Evolutionary conservation across 2,329 filamentous ascomycete genomes (phyloP).

Genomic region (Pleurostoma richardsiae): DNA sequence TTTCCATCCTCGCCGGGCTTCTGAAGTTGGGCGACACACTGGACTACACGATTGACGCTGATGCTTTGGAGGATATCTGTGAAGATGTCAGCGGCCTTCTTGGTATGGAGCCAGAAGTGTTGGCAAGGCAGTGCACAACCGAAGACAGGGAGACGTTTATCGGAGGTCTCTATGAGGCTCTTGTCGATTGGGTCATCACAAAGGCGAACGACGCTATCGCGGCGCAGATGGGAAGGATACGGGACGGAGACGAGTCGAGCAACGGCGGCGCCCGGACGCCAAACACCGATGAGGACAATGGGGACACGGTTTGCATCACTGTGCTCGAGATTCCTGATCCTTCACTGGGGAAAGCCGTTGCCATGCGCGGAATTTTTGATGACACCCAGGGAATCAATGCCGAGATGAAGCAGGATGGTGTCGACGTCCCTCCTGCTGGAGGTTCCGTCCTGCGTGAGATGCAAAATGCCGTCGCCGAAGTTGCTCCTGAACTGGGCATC

Average conservation of each 20-base stretch:
- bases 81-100: constrained; percentile 86
- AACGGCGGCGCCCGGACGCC: constrained; percentile 61
- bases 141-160: constrained; percentile 80
- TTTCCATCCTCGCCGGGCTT: constrained; percentile 80
- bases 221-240: constrained; percentile 63
- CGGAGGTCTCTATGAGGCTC: constrained; percentile 82
- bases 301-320: constrained; percentile 84
- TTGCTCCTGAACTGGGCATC: constrained; percentile 74
- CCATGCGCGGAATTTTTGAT: constrained; percentile 87
- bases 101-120: constrained; percentile 78
- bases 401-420: constrained; percentile 95
- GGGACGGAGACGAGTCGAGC: constrained; percentile 61
- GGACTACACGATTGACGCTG: constrained; percentile 78
- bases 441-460: constrained; percentile 84
- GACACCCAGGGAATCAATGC: constrained; percentile 89
- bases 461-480: constrained; percentile 72
- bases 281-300: constrained; percentile 63
- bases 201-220: constrained; percentile 86
- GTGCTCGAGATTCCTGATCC: constrained; percentile 81
- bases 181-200: constrained; percentile 90
- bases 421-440: constrained; percentile 69
- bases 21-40: constrained; percentile 89
- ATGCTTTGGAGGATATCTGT: constrained; percentile 78
- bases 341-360: constrained; percentile 78
- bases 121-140: constrained; percentile 73